Base-by-base conservation (phyloP, 352 stramenopile genomes). In the Pythium periplocum region DNA sequence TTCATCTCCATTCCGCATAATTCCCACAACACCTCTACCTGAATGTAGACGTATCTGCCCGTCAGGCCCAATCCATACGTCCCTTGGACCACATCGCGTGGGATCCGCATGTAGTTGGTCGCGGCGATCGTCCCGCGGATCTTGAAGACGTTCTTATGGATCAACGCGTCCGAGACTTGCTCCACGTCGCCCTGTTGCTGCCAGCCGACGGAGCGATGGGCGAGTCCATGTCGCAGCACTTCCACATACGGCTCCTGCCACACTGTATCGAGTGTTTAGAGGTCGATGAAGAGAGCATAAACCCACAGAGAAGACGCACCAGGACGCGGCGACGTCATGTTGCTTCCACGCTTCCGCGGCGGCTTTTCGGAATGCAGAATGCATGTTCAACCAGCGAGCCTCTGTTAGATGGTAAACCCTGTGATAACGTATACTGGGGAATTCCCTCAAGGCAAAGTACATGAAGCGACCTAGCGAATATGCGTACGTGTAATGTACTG, bases 191-290 rank as follows among this genome's bases (percentile, higher is more conserved):
- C 81, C 26, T 86, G 78, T 1, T 61, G 59, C 40, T 71, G 61
- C 57, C 63, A 87, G 4, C 80, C 80, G 39, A 90, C 62, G 6
- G 57, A 74, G 34, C 60, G 63, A 48, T 87, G 74, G 6, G 78
- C 80, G 57, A 90, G 73, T 1, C 74, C 79, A 45, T 82, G 79
- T 49, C 86, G 87, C 63, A 95, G 75, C 35, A 93, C 81, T 53
- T 95, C 82, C n/a, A 93, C 83, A 42, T 82, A 93, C 44, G 85
- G 85, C 51, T 87, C 73, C 64, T 93, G 85, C 85, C 85, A 93
- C 6, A 91, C 79, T 93, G 12, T 7, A 54, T 42, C 17, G 17
- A 26, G 17, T 26, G 17, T 26, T 26, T 26, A 26, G 17, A 26
- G 17, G 17, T 26, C 17, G 17, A 26, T 26, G 17, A 26, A 26